Base-by-base conservation (phyloP, 176 grass and related monocot genomes). In the Aechmea fasciata region DNA sequence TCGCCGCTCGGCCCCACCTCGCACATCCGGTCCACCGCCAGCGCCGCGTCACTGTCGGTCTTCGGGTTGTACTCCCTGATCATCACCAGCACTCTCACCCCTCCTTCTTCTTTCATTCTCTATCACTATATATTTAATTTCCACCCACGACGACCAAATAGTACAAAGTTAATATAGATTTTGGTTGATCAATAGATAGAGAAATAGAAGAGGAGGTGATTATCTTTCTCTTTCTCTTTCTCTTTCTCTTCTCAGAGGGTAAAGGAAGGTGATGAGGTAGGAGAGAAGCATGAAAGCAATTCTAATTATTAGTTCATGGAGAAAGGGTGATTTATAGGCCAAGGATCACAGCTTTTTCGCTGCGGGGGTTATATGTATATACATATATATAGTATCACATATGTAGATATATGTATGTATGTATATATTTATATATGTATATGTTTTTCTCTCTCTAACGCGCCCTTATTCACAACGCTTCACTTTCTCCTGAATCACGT, bases 21-120 rank as follows among this genome's bases (percentile, higher is more conserved):
- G 79, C 92, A 96, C 51, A 80, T 75, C 9, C 83, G 55, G 52
- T 96, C 92, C 3, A 96, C 79, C 68, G 79, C 83, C 12, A 84
- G 88, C 2, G 88, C 68, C 20, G 72, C 83, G 11, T 52, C 65
- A 17, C 69, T 62, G 85, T 96, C 92, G 49, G 13, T 84, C 25
- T 64, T n/a, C 29, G 83, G 83, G 20, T 84, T 49, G 67, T 96
- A 96, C 63, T 68, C 12, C 77, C 88, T 63, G 50, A 91, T 69
- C 2, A 78, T 67, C 25, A 80, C 64, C 14, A 10, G 8, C 26
- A 48, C 14, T 10, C 49, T 51, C 2, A 52, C 65, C 52, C 48
- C 29, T 10, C 48, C 29, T 10, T 69, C 72, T 15, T 57, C 57
- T 51, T 57, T 69, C 22, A 55, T 18, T 48, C 51, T 66, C 13